phyloP scores from a whole-genome alignment of 345 rosid species.

The Eucalyptus decipiens region DNA sequence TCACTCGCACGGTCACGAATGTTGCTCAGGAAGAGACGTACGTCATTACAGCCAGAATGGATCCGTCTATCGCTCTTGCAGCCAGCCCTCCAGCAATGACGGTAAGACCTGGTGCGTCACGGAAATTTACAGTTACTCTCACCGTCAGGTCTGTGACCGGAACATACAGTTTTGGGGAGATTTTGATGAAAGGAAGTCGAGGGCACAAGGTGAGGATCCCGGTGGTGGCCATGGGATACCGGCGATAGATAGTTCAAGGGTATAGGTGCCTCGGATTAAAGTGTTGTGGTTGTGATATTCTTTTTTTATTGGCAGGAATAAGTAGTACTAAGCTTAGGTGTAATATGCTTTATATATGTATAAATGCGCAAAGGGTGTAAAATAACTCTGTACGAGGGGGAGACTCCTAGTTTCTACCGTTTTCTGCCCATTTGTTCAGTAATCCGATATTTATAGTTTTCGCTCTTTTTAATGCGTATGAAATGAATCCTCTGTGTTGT shows the following conservation, averaged over 20 bases:
- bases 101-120: conserved; percentile 48
- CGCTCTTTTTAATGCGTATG: not conserved
- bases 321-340: not conserved
- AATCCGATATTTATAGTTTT: not conserved
- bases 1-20: conserved; percentile 73
- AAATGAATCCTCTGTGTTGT: not conserved
- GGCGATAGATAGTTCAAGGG: conserved; percentile 26
- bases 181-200: conserved; percentile 82
- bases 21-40: conserved; percentile 87
- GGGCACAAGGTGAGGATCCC: conserved; percentile 89
- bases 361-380: conserved; percentile 23
- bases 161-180: conserved; percentile 74
- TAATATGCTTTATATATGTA: not conserved
- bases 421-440: conserved; percentile 20
- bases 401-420: conserved; percentile 21
- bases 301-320: conserved; percentile 7
- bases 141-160: conserved; percentile 58
- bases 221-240: conserved; percentile 72
- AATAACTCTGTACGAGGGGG: conserved; percentile 7
- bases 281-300: conserved; percentile 32
- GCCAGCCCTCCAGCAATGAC: conserved; percentile 88
- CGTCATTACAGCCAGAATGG: conserved; percentile 67
- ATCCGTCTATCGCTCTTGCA: conserved; percentile 75
- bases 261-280: not conserved
- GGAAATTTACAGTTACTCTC: conserved; percentile 53